Conservation (phyloP, 768 basidiomycete genomes). For the Auricularia heimuer region DNA sequence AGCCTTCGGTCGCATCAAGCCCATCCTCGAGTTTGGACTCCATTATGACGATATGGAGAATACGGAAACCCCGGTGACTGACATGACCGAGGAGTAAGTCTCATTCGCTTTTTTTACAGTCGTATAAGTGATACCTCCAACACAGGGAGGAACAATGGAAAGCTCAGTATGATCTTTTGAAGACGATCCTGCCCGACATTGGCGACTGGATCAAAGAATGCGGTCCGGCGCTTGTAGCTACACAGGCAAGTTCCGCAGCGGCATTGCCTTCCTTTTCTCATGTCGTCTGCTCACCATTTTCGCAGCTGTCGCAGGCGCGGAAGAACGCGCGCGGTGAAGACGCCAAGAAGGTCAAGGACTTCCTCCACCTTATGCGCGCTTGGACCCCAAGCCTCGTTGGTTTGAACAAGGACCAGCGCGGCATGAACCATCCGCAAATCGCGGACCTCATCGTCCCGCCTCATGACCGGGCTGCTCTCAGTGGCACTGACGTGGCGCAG, state of each 20-base stretch:
- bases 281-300: not conserved
- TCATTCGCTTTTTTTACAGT: no score
- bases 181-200: no score
- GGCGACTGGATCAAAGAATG: no score
- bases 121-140: no score
- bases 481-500: no score
- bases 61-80: not conserved
- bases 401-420: not conserved
- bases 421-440: not conserved
- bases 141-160: no score
- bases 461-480: not conserved
- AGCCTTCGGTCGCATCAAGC: not conserved
- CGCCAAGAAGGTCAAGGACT: slow-evolving; percentile 1
- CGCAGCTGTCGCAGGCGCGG: not conserved
- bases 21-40: not conserved
- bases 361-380: not conserved
- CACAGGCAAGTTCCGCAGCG: not conserved
- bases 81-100: not conserved
- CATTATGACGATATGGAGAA: not conserved
- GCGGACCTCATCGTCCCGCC: not conserved
- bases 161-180: no score
- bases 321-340: not conserved
- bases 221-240: no score
- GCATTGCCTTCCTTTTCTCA: not conserved
- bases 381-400: not conserved